Conservation (phyloP, 2,329 filamentous ascomycete species). For the Fonsecaea pedrosoi region DNA sequence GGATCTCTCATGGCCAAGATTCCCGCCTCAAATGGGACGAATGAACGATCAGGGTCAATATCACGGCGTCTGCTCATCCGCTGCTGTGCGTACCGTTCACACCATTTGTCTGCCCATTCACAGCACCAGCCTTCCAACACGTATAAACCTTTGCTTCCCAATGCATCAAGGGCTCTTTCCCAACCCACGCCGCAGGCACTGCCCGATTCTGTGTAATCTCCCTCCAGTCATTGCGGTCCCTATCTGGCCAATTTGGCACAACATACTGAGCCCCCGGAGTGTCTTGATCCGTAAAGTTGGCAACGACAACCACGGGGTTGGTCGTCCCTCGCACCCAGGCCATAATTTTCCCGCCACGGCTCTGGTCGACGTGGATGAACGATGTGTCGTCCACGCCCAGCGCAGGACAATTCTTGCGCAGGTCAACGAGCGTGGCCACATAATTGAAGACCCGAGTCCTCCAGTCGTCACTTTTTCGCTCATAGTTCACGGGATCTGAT, state of each 20-base stretch:
- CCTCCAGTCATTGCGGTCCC: conserved; percentile 1
- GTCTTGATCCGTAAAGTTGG: conserved; percentile 27
- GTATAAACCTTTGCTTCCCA: conserved; percentile 13
- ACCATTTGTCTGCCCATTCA: background rate
- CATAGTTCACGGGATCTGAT: conserved; percentile 9
- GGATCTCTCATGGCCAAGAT: too few species aligned
- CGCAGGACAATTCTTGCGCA: conserved; percentile 3
- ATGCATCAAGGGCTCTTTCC: conserved; percentile 5
- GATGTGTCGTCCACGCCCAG: conserved; percentile 5
- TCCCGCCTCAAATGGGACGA: background rate
- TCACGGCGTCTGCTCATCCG: background rate
- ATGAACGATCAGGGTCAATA: background rate
- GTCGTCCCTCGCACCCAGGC: conserved; percentile 8
- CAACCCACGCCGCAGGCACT: conserved; percentile 5
- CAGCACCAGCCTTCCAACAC: background rate
- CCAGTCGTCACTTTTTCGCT: conserved; percentile 6
- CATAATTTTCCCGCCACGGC: conserved; percentile 4
- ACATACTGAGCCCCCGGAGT: conserved; percentile 29
- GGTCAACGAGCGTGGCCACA: background rate
- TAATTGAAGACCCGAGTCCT: conserved; percentile 3
- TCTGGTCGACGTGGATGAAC: conserved; percentile 7
- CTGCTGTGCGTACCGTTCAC: background rate
- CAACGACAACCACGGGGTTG: conserved; percentile 4
- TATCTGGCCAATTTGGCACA: conserved; percentile 2
- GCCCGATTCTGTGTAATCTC: conserved; percentile 5